Conservation (phyloP, 495 filamentous ascomycete species). For the Tuber brumale region DNA sequence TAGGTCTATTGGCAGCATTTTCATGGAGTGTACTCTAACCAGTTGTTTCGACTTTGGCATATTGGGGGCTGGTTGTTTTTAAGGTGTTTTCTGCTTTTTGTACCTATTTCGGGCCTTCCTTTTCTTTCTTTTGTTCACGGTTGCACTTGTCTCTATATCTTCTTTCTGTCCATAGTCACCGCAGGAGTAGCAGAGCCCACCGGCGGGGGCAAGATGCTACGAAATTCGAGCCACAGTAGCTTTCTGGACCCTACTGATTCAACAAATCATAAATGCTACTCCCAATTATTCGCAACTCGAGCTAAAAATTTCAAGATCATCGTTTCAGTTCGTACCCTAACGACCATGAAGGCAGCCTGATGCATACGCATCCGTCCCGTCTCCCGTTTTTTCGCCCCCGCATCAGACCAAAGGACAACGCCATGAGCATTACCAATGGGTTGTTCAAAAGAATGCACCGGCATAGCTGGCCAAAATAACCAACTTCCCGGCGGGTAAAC, state of each 20-base stretch:
- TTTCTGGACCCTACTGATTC: background rate
- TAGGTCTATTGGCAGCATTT: slow-evolving; percentile 29
- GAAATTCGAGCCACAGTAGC: background rate
- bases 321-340: background rate
- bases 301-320: background rate
- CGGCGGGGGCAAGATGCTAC: background rate
- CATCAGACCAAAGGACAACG: background rate
- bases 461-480: background rate
- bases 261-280: background rate
- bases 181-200: slow-evolving; percentile 19
- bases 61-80: slow-evolving; percentile 31
- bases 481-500: background rate
- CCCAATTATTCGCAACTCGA: background rate
- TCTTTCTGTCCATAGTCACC: slow-evolving; percentile 13
- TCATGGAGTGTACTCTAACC: slow-evolving; percentile 37
- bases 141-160: slow-evolving; percentile 23
- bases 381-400: background rate
- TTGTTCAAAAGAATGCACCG: background rate
- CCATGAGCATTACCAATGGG: background rate
- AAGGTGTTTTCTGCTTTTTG: slow-evolving; percentile 23
- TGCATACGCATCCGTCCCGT: background rate
- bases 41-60: slow-evolving; percentile 29
- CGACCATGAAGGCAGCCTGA: background rate
- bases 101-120: slow-evolving; percentile 13
- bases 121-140: slow-evolving; percentile 29